These are phyloP conservation scores for Trichosanthes truncata DNA, from an alignment of 306 rosid genomes.

Conservation along the genomic window DNA sequence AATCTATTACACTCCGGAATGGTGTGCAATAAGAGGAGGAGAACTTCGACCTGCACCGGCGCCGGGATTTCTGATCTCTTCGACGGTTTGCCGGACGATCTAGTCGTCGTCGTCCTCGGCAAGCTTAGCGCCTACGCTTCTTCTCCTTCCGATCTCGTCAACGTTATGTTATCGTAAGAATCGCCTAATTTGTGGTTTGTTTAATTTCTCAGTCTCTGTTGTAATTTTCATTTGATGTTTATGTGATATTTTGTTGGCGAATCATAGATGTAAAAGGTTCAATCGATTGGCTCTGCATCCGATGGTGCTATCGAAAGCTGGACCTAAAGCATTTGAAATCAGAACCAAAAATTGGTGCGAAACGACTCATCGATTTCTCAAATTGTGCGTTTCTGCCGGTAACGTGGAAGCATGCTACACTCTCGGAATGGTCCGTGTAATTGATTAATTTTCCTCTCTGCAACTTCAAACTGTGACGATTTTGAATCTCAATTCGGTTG, in stretches of 20 bases:
- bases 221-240: neutral
- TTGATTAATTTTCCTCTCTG: neutral
- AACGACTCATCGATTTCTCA: constrained; percentile 46
- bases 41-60: neutral
- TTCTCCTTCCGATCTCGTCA: constrained; percentile 56
- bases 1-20: neutral
- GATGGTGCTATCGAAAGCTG: constrained; percentile 51
- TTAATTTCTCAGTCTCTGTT: neutral
- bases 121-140: constrained; percentile 61
- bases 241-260: neutral
- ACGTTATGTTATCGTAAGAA: constrained; percentile 45
- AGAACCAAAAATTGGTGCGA: constrained; percentile 59
- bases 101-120: constrained; percentile 46
- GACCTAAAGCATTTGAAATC: constrained; percentile 35
- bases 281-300: constrained; percentile 46
- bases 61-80: constrained; percentile 23
- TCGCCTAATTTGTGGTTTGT: neutral
- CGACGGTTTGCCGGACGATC: constrained; percentile 60
- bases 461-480: neutral
- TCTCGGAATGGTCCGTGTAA: constrained; percentile 80
- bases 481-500: neutral
- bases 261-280: constrained; percentile 58
- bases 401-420: constrained; percentile 65
- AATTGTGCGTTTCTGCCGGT: constrained; percentile 55
- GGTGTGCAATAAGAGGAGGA: neutral